phyloP scores from a whole-genome alignment of 495 filamentous ascomycete species.

The Talaromyces proteolyticus region DNA sequence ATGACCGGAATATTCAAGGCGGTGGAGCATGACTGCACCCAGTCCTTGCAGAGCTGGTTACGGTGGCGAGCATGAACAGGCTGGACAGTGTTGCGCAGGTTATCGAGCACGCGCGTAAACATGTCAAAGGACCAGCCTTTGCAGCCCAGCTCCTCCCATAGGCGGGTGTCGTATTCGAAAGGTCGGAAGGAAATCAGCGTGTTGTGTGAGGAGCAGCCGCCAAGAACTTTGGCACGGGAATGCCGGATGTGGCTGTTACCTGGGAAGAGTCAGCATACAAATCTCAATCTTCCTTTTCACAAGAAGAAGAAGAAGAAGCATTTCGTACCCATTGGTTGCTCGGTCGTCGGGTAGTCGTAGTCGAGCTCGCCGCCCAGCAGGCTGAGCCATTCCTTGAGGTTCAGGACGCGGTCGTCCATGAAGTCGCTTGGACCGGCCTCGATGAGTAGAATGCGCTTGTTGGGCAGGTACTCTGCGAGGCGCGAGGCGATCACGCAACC shows the following conservation, averaged over 20 bases:
- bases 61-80: constrained; percentile 70
- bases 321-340: constrained; percentile 67
- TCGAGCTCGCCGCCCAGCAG: constrained; percentile 76
- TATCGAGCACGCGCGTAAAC: constrained; percentile 69
- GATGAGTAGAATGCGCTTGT: constrained; percentile 59
- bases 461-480: constrained; percentile 59
- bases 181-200: constrained; percentile 81
- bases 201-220: constrained; percentile 83
- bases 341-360: constrained; percentile 80
- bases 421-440: constrained; percentile 59
- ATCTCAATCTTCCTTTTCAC: too few species aligned
- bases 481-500: constrained; percentile 78
- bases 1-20: constrained; percentile 72
- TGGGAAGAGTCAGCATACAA: constrained; percentile 17
- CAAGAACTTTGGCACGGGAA: constrained; percentile 78
- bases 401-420: constrained; percentile 63
- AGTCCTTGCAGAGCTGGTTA: constrained; percentile 80
- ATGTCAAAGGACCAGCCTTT: constrained; percentile 74
- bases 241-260: constrained; percentile 81
- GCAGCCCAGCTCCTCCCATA: constrained; percentile 68
- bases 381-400: constrained; percentile 73
- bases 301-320: too few species aligned
- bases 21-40: constrained; percentile 66
- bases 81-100: constrained; percentile 72
- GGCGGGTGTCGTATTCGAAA: constrained; percentile 70